Conservation (phyloP, 371 early-diverging fungal genomes). For the Mortierella sp. region DNA sequence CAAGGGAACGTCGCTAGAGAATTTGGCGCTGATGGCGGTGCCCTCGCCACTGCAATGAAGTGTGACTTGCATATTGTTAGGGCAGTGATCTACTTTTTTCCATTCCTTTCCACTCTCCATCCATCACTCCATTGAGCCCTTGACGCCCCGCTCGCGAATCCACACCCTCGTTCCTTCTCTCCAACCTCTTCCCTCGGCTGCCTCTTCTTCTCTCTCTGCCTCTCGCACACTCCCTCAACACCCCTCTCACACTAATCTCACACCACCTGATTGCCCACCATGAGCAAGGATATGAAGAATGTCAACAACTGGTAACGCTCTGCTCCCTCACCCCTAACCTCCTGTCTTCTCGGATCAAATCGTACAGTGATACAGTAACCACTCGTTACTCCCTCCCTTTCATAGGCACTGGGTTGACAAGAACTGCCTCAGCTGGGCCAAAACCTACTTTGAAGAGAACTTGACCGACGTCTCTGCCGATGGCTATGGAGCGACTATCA, state of each 20-base stretch:
- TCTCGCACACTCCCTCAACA: background rate
- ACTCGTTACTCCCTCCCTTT: background rate
- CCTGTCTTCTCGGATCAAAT: too few relatives aligned
- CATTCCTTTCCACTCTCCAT: conserved; percentile 25
- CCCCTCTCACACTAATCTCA: conserved; percentile 1
- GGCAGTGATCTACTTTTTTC: conserved; percentile 27
- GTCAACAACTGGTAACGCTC: conserved; percentile 87
- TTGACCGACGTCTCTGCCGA: conserved; percentile 58
- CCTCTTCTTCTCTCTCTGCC: background rate
- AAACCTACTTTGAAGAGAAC: conserved; percentile 73
- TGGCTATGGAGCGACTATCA: conserved; percentile 62
- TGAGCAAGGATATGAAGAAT: conserved; percentile 71
- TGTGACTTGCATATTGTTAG: too few relatives aligned
- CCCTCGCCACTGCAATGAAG: conserved; percentile 13
- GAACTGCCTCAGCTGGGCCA: conserved; percentile 91
- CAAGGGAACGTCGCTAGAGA: conserved; percentile 72
- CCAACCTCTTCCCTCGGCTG: background rate
- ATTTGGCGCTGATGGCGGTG: conserved; percentile 75
- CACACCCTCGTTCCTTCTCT: background rate
- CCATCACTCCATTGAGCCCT: conserved; percentile 6
- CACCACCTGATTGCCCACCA: conserved; percentile 24
- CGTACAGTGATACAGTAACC: too few relatives aligned
- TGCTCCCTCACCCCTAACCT: too few relatives aligned
- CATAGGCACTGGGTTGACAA: conserved; percentile 89
- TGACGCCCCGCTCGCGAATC: background rate